phyloP scores from a whole-genome alignment of 2,329 filamentous ascomycete species.

The Nothophaeocryptopus gaeumannii region DNA sequence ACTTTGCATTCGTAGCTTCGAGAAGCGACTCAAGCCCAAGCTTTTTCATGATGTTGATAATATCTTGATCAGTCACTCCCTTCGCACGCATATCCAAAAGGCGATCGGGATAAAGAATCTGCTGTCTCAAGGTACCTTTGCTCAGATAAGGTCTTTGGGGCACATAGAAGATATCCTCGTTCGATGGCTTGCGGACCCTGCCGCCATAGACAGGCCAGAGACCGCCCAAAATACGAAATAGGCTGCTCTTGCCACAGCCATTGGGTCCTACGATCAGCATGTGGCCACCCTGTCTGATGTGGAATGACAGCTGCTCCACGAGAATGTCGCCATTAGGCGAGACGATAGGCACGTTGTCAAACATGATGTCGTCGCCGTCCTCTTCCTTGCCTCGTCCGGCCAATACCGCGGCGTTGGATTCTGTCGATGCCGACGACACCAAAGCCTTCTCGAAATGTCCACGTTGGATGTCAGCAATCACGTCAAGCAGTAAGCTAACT shows the following conservation, averaged over 20 bases:
- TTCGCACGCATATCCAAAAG: constrained; percentile 83
- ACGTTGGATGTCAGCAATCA: constrained; percentile 88
- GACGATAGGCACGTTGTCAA: constrained; percentile 88
- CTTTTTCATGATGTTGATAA: constrained; percentile 70
- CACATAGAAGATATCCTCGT: constrained; percentile 95
- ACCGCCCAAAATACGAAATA: constrained; percentile 94
- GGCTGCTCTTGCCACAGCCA: constrained; percentile 91
- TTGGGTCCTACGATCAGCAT: constrained; percentile 94
- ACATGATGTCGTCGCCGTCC: constrained; percentile 80
- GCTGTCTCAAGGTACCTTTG: constrained; percentile 86
- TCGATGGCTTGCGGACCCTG: constrained; percentile 84
- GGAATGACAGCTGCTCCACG: constrained; percentile 80
- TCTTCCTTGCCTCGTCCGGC: constrained; percentile 75
- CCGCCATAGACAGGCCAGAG: constrained; percentile 98
- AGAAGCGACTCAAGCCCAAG: constrained; percentile 83
- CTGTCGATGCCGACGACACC: constrained; percentile 80
- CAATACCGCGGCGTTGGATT: constrained; percentile 78
- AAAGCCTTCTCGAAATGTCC: constrained; percentile 96
- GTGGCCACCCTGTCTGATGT: constrained; percentile 81
- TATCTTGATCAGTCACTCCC: constrained; percentile 75
- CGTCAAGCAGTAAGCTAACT: constrained; percentile 82
- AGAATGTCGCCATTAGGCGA: constrained; percentile 95
- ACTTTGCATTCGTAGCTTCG: constrained; percentile 59
- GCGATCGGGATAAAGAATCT: constrained; percentile 93
- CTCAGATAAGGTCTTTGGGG: constrained; percentile 93